Evolutionary conservation across 306 rosid species (phyloP).

Genomic region (Morella rubra): DNA sequence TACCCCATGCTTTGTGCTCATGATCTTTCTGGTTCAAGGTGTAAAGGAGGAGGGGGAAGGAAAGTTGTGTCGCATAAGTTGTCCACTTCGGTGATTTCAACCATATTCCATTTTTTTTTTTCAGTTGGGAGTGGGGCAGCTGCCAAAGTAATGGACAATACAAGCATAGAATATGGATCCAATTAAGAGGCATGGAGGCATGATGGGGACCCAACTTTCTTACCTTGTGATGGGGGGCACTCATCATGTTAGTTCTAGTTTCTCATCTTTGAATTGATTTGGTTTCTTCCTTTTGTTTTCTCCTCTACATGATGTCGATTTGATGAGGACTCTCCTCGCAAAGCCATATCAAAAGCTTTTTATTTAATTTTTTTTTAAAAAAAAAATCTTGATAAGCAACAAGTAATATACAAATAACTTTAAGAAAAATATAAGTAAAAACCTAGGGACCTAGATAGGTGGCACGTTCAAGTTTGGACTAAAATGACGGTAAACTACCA

Average conservation of each 20-base stretch:
- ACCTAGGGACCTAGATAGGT: too few relatives aligned
- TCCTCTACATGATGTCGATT: constrained; percentile 39
- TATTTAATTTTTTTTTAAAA: background rate
- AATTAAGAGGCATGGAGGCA: constrained; percentile 49
- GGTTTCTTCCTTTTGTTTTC: constrained; percentile 61
- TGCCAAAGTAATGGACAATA: constrained; percentile 35
- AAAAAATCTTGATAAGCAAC: too few relatives aligned
- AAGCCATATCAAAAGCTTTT: constrained; percentile 30
- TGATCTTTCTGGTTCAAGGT: constrained; percentile 32
- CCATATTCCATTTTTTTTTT: too few relatives aligned
- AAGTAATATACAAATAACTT: too few relatives aligned
- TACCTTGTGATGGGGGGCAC: constrained; percentile 71
- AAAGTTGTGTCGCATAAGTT: constrained; percentile 54
- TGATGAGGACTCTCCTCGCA: constrained; percentile 39
- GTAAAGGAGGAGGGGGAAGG: constrained; percentile 7
- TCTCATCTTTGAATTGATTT: constrained; percentile 68
- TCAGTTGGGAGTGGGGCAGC: too few relatives aligned
- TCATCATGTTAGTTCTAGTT: constrained; percentile 35
- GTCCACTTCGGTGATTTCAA: constrained; percentile 33
- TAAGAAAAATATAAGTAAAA: too few relatives aligned
- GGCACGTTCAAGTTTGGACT: too few relatives aligned
- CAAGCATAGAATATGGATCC: constrained; percentile 65
- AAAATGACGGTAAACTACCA: too few relatives aligned
- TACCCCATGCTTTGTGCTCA: constrained; percentile 19
- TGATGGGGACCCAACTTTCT: constrained; percentile 65